Base-by-base conservation (phyloP, 495 filamentous ascomycete species). In the Bryoglossum gracile region DNA sequence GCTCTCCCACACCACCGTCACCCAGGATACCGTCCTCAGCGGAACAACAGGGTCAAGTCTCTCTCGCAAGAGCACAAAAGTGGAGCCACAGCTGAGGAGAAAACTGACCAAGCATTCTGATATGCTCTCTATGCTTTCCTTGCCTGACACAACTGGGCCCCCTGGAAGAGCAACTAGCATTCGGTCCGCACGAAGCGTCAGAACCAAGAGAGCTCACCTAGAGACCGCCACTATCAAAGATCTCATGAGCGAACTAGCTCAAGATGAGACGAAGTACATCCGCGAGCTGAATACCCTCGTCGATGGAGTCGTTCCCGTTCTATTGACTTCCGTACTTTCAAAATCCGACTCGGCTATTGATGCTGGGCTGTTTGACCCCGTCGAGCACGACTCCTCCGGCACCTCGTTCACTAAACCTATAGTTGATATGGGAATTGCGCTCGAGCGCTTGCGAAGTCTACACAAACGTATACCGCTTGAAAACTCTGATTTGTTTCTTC, bases 281-380 rank as follows among this genome's bases (percentile, higher is more conserved):
- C 84, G 90, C 19, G 92, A 99, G 61, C 74, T 99, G 9, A 89
- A 86, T 50, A 95, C 92, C 14, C 68, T 99, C 18, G 91, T 97
- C 9, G 94, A 94, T 53, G 94, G 94, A 43, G 92, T 99, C 14
- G 86, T 99, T 45, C 94, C 92, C 8, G 94, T 97, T 8, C 76
- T 99, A 2, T 68, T 97, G 44, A 85, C 76, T 8, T 89, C 89
- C 52, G 87, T 95, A 16, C 69, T 91, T 46, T 94, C 80, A 44
- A 86, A 76, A 59, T 82, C 72, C 5, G 81, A 83, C 43, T 75
- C 81, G 16, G 77, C 75, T 3, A 70, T 79, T 39, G 79, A 79
- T 11, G 81, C 81, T 44, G 80, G 80, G 25, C 69, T 89, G n/a
- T 88, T 89, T 58, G 65, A 59, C 18, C 54, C 60, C 3, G 83